Base-by-base conservation (phyloP, 2,329 filamentous ascomycete genomes). In the Coniochaeta sp. region DNA sequence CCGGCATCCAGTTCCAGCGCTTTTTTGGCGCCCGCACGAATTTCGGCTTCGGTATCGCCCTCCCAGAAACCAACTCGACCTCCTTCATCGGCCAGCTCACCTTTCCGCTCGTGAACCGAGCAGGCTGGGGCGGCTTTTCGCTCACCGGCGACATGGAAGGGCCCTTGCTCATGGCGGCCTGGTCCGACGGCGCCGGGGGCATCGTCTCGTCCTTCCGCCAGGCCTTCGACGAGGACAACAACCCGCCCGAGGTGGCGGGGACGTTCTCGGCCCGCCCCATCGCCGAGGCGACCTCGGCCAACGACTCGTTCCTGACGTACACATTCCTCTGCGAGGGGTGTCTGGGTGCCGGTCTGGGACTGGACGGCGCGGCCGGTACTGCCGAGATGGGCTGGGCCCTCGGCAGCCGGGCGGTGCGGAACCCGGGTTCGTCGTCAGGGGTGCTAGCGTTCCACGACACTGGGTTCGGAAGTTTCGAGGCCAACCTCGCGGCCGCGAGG, bases 381-480 rank as follows among this genome's bases (percentile, higher is more conserved):
- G 67, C 68, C 6, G 70, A 69, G 52, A 74, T 75, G 72, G 73
- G 72, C 24, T 75, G 73, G 72, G 73, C 71, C 7, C 59, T 75
- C 16, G 71, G 69, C 0, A 65, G 65, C 59, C 62, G 55, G 14
- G 64, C 67, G 1, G 63, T 69, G 2, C 50, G 64, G 0, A 65
- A 70, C 42, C 63, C 67, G 0, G 64, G 55, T 1, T 61, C 65
- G 17, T 63, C 67, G 0, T 68, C 64, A 1, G 69, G 66, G 3
- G 57, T 60, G 1, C 64, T 74, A 4, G 65, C 64, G 0, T 73
- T 73, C 54, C 72, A 73, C 60, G 66, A 74, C 22, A 84, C 90
- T 14, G 88, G 87, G 36, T 89, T 89, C 65, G 83, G 90, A 40
- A 86, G 89, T 68, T 83, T 87, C 62, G 81, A 80, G 64, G 84